phyloP scores from a whole-genome alignment of 352 stramenopile genomes.

The Pythium utonaiense region DNA sequence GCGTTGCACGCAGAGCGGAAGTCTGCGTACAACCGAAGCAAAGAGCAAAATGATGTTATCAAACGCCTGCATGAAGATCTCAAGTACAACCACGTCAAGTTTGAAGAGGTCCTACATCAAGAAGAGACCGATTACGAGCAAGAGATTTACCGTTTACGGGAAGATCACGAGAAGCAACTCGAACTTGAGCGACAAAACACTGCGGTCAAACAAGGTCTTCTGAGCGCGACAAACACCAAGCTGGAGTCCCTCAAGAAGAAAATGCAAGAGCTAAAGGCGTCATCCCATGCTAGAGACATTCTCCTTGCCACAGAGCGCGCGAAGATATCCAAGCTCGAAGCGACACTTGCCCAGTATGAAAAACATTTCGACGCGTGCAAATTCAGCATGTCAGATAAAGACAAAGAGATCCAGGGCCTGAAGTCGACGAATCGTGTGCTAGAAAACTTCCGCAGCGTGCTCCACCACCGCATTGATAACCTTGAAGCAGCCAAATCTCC shows the following conservation, averaged over 20 bases:
- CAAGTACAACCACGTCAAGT: constrained; percentile 84
- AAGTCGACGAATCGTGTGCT: constrained; percentile 76
- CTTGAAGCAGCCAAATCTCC: constrained; percentile 69
- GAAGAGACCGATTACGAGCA: constrained; percentile 81
- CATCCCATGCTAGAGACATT: constrained; percentile 62
- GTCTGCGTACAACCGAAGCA: constrained; percentile 52
- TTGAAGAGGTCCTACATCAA: constrained; percentile 78
- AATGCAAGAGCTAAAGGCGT: constrained; percentile 78
- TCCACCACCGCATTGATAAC: constrained; percentile 72
- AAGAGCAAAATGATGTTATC: constrained; percentile 83
- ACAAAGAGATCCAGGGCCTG: constrained; percentile 54
- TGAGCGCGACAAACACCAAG: constrained; percentile 77
- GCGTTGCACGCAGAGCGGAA: constrained; percentile 66
- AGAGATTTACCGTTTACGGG: constrained; percentile 54
- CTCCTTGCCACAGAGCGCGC: constrained; percentile 65
- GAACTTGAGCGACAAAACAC: constrained; percentile 74
- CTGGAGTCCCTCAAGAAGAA: constrained; percentile 83
- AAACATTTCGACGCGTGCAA: constrained; percentile 72
- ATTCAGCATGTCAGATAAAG: constrained; percentile 63
- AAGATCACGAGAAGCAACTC: constrained; percentile 61
- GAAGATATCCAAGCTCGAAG: constrained; percentile 62
- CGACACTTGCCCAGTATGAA: constrained; percentile 64
- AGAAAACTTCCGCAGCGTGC: constrained; percentile 80
- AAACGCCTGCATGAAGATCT: constrained; percentile 83
- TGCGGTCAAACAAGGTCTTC: constrained; percentile 71